Evolutionary conservation across 2,329 filamentous ascomycete species (phyloP).

Genomic region (Didymella keratinophila): DNA sequence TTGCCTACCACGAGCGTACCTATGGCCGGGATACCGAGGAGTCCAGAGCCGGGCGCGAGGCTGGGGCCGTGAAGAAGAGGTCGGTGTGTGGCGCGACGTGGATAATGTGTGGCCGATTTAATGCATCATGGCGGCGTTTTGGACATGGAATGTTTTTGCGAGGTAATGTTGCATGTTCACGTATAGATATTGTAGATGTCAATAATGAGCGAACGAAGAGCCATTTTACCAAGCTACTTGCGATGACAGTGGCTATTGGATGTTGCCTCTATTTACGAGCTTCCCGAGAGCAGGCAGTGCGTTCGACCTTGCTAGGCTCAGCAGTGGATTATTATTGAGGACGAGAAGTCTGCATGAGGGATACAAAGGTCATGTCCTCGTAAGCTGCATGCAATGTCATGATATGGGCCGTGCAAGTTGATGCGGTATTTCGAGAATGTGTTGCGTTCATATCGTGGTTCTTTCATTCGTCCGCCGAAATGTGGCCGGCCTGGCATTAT

Average conservation of each 20-base stretch:
- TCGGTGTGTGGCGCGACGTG: not conserved
- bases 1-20: conserved; percentile 63
- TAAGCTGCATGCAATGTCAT: too few relatives aligned
- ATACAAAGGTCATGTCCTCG: too few relatives aligned
- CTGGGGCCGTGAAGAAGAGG: conserved; percentile 33
- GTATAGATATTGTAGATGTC: not conserved
- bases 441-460: conserved; percentile 5
- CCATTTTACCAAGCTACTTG: too few relatives aligned
- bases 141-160: not conserved
- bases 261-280: too few relatives aligned
- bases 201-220: not conserved
- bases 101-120: not conserved
- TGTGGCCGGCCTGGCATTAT: conserved; percentile 19
- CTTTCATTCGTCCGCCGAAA: conserved; percentile 9
- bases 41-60: conserved; percentile 43
- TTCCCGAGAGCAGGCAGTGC: too few relatives aligned
- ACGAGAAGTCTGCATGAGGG: too few relatives aligned
- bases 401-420: too few relatives aligned
- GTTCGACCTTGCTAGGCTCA: too few relatives aligned
- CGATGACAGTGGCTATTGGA: too few relatives aligned
- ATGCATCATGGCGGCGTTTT: conserved; percentile 3
- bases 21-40: conserved; percentile 34
- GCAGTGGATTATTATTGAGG: too few relatives aligned
- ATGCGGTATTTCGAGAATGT: too few relatives aligned
- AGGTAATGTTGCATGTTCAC: not conserved